A percentile compares a stretch with the other conserved stretches of the same genome.
These are phyloP conservation scores for Thelonectria rubi DNA, from an alignment of 2,329 filamentous ascomycete genomes.

Conservation along the genomic window DNA sequence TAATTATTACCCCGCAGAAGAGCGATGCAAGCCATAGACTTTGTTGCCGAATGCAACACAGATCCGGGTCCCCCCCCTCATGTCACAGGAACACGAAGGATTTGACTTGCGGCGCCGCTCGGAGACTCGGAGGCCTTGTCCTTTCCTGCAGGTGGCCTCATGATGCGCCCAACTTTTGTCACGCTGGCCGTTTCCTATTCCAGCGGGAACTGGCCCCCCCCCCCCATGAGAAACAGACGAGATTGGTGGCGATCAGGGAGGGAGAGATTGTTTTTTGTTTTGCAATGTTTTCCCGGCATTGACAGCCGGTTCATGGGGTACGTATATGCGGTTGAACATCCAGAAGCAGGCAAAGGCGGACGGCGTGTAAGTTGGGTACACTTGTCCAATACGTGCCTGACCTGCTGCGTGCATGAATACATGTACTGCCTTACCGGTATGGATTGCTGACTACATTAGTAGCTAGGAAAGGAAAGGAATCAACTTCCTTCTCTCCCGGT, in stretches of 20 bases:
- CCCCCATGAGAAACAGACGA: neutral
- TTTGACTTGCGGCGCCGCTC: neutral
- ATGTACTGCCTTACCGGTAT: too few relatives aligned
- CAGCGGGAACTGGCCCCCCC: slow-evolving; percentile 20
- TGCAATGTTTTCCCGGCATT: neutral
- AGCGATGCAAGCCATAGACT: slow-evolving; percentile 14
- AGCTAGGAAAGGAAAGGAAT: too few relatives aligned
- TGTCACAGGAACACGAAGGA: slow-evolving; percentile 6
- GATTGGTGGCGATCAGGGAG: neutral
- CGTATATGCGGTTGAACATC: too few relatives aligned
- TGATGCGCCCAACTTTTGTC: slow-evolving; percentile 22
- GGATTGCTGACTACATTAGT: too few relatives aligned
- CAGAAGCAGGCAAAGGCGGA: too few relatives aligned
- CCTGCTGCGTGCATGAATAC: too few relatives aligned
- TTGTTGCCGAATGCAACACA: slow-evolving; percentile 11
- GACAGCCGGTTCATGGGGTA: neutral
- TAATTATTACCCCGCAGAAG: slow-evolving; percentile 27
- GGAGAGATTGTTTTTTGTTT: too few relatives aligned
- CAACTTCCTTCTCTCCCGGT: neutral
- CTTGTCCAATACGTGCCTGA: too few relatives aligned
- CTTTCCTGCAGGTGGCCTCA: neutral
- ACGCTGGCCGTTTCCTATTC: slow-evolving; percentile 33
- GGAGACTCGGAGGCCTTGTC: neutral
- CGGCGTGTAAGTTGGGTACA: too few relatives aligned
- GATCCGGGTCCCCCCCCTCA: neutral